Percentiles rank a stretch among this genome's conserved stretches.
phyloP scores from a whole-genome alignment of 139 green algal species.

The Chlorella sp. region DNA sequence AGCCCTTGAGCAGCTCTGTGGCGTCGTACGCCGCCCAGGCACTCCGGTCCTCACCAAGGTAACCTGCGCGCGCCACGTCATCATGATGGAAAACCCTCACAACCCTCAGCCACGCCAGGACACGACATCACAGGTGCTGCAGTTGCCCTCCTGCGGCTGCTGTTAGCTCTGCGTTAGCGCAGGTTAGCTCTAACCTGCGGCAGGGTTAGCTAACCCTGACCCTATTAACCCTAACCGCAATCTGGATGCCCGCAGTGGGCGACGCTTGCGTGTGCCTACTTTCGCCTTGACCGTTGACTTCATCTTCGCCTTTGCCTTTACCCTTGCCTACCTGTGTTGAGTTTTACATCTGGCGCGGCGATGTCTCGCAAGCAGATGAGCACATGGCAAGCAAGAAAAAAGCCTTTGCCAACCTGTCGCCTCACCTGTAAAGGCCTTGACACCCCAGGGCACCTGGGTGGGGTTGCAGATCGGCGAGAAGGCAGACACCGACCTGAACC shows the following conservation, averaged over 20 bases:
- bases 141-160: too few species aligned
- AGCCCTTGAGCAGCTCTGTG: conserved; percentile 62
- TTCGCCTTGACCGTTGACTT: neutral
- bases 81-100: neutral
- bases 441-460: conserved; percentile 75
- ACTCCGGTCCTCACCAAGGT: conserved; percentile 68
- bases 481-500: conserved; percentile 76
- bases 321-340: neutral
- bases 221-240: too few species aligned
- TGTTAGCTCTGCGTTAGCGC: neutral
- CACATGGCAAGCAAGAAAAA: neutral
- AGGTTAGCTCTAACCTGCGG: neutral
- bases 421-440: conserved; percentile 76
- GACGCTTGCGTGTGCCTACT: too few species aligned
- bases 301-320: neutral
- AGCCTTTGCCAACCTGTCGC: neutral
- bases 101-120: neutral
- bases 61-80: conserved; percentile 35
- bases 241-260: too few species aligned
- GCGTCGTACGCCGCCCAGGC: conserved; percentile 83
- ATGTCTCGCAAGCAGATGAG: neutral
- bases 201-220: too few species aligned
- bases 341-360: neutral
- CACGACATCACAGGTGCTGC: too few species aligned
- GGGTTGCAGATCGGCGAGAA: conserved; percentile 94